phyloP scores from a whole-genome alignment of 2,329 filamentous ascomycete genomes.

The Paecilomyces formosus region DNA sequence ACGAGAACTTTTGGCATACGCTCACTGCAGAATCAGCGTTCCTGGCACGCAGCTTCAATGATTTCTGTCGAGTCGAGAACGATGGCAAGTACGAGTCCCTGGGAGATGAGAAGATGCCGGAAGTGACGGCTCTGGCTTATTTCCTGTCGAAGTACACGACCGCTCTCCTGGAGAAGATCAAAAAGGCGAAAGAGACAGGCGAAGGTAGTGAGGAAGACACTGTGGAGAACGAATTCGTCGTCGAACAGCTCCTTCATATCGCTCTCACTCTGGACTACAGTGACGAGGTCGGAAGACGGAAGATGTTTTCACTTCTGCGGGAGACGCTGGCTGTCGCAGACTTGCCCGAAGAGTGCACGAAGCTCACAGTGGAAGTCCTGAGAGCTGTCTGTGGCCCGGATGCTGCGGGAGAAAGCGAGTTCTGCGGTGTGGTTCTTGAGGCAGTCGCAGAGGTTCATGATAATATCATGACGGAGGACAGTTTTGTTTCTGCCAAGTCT shows the following conservation, averaged over 20 bases:
- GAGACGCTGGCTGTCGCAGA: slow-evolving; percentile 79
- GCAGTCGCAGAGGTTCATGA: slow-evolving; percentile 96
- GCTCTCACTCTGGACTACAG: slow-evolving; percentile 88
- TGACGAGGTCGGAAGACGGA: slow-evolving; percentile 89
- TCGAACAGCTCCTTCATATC: slow-evolving; percentile 91
- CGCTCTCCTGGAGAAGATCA: slow-evolving; percentile 34
- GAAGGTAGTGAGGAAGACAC: slow-evolving; percentile 71
- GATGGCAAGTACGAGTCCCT: slow-evolving; percentile 68
- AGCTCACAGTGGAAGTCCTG: slow-evolving; percentile 74
- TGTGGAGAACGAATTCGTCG: slow-evolving; percentile 87
- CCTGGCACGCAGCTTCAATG: slow-evolving; percentile 85
- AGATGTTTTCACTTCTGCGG: slow-evolving; percentile 89
- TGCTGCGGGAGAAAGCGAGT: slow-evolving; percentile 43
- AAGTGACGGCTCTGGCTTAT: slow-evolving; percentile 85
- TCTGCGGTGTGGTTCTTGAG: slow-evolving; percentile 61
- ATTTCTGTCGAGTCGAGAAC: slow-evolving; percentile 72
- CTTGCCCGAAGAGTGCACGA: slow-evolving; percentile 86
- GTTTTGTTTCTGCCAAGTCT: slow-evolving; percentile 88
- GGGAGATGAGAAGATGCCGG: slow-evolving; percentile 87
- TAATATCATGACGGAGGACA: slow-evolving; percentile 71
- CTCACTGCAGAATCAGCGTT: slow-evolving; percentile 75
- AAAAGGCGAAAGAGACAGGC: slow-evolving; percentile 38
- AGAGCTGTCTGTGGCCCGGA: slow-evolving; percentile 68
- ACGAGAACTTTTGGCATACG: slow-evolving; percentile 39
- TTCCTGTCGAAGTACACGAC: slow-evolving; percentile 75